Base-by-base conservation (phyloP, 2,329 filamentous ascomycete genomes). In the Cordyceps tenuipes region DNA sequence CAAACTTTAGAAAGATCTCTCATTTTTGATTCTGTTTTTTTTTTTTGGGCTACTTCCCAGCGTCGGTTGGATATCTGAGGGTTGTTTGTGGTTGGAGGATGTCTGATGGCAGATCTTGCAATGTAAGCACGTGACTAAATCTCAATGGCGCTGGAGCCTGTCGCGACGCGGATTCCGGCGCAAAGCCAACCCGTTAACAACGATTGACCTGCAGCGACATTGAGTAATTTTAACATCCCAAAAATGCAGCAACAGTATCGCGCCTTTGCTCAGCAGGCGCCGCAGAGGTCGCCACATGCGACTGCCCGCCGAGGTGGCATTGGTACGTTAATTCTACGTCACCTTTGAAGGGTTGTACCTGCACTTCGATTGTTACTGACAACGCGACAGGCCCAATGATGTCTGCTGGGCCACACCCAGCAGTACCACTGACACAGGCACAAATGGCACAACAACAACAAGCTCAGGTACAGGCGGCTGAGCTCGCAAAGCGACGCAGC, bases 401-500 rank as follows among this genome's bases (percentile, higher is more conserved):
- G 78, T 78, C 79, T 57, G 73, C 78, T 51, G 77, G 77, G 49
- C 77, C 79, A 62, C 80, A 82, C 66, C 78, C 76, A 56, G 75
- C 76, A 43, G 75, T 79, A 47, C 77, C 79, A 44, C 70, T 82
- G 63, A 82, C 79, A 52, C 79, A 79, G 64, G 77, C 79, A n/a
- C 80, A 84, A 66, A 74, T 81, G 62, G 73, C 71, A 36, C 74
- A 76, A 64, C 78, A 82, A 63, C 80, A 82, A 64, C 79, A 80
- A 62, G 73, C 75, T 43, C 76, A 79, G 62, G 77, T 76, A 26
- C 78, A 75, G 64, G 83, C 84, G 49, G 81, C 79, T 65, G 87
- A 90, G 71, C 79, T 84, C 64, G 86, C 88, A 50, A 91, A 92
- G 73, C 85, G 91, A 63, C 86, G 90, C 66, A 91, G 90, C 69